A percentile compares a stretch with the other conserved stretches of the same genome.
Evolutionary conservation across 345 rosid genomes (phyloP).

Genomic region (Salix purpurea): DNA sequence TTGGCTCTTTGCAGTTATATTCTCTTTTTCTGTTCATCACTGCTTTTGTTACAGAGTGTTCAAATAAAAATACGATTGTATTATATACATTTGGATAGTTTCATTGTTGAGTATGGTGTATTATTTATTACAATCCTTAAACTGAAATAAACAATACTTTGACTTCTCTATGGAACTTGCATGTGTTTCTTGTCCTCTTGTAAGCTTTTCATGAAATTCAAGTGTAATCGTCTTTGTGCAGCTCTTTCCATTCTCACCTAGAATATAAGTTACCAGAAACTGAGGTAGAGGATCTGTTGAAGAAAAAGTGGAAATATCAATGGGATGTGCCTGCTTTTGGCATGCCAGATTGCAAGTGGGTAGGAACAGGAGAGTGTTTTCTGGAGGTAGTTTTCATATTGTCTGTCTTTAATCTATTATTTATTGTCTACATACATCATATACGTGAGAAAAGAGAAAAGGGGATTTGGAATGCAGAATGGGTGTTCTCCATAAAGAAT

Average conservation of each 20-base stretch:
- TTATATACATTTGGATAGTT: too few species aligned
- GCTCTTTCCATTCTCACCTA: slow-evolving; percentile 65
- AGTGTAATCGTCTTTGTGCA: slow-evolving; percentile 29
- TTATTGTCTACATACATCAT: not conserved
- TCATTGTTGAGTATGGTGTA: not conserved
- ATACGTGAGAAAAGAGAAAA: too few species aligned
- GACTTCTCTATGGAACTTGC: not conserved
- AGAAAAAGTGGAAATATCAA: slow-evolving; percentile 56
- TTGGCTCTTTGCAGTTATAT: too few species aligned
- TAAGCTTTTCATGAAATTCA: not conserved
- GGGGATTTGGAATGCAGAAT: too few species aligned
- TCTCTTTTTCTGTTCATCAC: too few species aligned
- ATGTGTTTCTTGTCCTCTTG: not conserved
- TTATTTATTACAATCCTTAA: not conserved
- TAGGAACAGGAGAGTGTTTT: slow-evolving; percentile 61
- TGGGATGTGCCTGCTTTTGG: slow-evolving; percentile 71
- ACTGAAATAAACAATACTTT: too few species aligned
- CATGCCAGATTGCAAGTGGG: slow-evolving; percentile 68
- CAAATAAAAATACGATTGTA: too few species aligned
- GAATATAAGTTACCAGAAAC: slow-evolving; percentile 49
- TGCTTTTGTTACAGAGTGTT: too few species aligned
- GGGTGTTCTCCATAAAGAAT: too few species aligned
- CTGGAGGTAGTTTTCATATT: slow-evolving; percentile 39
- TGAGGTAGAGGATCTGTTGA: slow-evolving; percentile 47
- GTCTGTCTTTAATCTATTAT: not conserved